Base-by-base conservation (phyloP, 345 rosid genomes). In the Dipteronia sinensis region DNA sequence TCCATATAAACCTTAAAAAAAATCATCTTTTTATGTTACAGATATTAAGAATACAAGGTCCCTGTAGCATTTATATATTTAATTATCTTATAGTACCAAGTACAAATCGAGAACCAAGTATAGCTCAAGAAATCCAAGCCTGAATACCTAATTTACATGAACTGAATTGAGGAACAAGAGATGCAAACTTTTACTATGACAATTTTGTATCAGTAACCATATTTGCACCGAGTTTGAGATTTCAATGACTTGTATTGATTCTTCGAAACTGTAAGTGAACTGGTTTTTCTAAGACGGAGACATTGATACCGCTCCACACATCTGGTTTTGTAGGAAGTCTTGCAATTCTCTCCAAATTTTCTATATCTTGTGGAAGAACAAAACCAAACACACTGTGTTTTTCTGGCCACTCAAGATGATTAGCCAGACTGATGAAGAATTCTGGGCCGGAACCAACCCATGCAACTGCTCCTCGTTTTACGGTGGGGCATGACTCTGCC, bases 361-460 rank as follows among this genome's bases (percentile, higher is more conserved):
- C 73, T 85, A 89, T 87, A 79, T 89, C 90, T 76, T 86, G 87
- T 12, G 81, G 86, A 73, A 87, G 85, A 71, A 87, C 90, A 29
- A 77, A 78, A 8, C 90, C 92, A 1, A 87, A 86, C 40, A 82
- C 90, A 0, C 87, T 86, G 76, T 87, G 83, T 53, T 51, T 73
- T 17, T 81, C 77, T 78, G 69, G 79, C 90, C 92, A 89, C 77
- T 89, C 92, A 16, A 66, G 53, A 49, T 89, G 92, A 62, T 86
- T 77, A 11, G 85, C 90, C 63, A 89, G 80, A 89, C 90, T 89
- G 16, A 87, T 83, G 47, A 87, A 86, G 87, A 89, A 89, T 62
- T 89, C 90, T 0, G 90, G 90, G 5, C 90, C 89, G 1, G 86
- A 80, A 40, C 87, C 83, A 55, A 86, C 80, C 92, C 92, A 89